Base-by-base conservation (phyloP, 352 stramenopile genomes). In the Phytophthora cryptogea region DNA sequence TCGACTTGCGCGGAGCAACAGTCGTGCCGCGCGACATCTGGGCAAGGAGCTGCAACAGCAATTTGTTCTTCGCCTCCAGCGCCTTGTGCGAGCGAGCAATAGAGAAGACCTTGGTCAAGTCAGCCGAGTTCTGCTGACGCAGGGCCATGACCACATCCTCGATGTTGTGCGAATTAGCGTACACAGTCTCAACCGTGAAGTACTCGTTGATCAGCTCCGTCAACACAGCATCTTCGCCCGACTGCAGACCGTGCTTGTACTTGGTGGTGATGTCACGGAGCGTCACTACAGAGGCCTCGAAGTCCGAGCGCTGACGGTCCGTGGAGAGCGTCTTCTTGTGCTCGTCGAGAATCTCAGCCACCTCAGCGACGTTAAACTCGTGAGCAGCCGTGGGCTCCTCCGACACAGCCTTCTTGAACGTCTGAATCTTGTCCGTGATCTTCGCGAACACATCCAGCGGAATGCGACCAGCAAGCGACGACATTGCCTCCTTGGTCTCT, bases 401-500 rank as follows among this genome's bases (percentile, higher is more conserved):
- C 26, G 66, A 20, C 41, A 85, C 64, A 32, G 76, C 63, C 31
- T 77, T 77, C 46, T 85, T 84, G 62, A 92, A 94, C 30, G 68
- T 71, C 64, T 93, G 71, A 37, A 92, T 76, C 72, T 89, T 81
- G 69, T 90, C 80, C 20, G 77, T 89, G 53, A 99, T 93, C 47
- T 90, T 76, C 20, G 89, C 82, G 59, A 97, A 98, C 37, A 99
- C 80, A 14, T 89, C 68, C 1, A 89, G 83, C 36, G 98, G 94
- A 57, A 99, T 98, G 55, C 96, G 88, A n/a, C 97, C 95, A 37
- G 92, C 96, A 6, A 99, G 84, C 7, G 98, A 92, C 30, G 97
- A 98, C 59, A 99, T 86, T 26, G 96, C 89, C 66, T 99, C 97
- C 69, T 99, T 96, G 54, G 99, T 92, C 86, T 99, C 96, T 35